Evolutionary conservation across 345 rosid species (phyloP), one percentile per base, ranked within the genome.

Genomic region (Linum lewisii): DNA sequence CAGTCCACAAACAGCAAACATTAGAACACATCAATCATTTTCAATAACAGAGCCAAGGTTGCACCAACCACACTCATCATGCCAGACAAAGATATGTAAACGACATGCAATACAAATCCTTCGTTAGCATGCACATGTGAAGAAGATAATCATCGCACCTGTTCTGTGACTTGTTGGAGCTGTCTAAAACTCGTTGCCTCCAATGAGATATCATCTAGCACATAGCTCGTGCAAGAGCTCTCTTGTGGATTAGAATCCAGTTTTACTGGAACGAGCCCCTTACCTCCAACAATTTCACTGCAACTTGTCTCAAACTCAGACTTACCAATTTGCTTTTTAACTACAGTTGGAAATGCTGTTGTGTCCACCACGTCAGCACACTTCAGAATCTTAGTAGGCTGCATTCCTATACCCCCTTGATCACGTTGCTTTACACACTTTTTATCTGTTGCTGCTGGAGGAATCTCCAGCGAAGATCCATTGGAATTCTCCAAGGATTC

Each of bases 181-280:
- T 90, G 97, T 54, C 76, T 75, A 72, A 87, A 87, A 76, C 97
- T 90, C 56, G 82, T 81, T 61, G 84, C 90, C 63, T 90, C 87
- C 53, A 80, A 69, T 25, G 97, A 87, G 75, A 79, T 72, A 71
- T 77, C 95, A 79, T 81, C 80, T 72, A 79, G 66, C 38, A 73
- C 68, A 71, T 92, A 79, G 66, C 88, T 81, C 77, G 68, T 63
- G 66, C 75, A 76, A 63, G 88, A 83, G 76, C 78, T 80, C 58
- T 80, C 90, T 58, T 73, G 88, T 51, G 20, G 75, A 63, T 73
- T 74, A 64, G 74, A 72, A 62, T 77, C 84, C 32, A 79, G 22
- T 65, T 80, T 81, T 57, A 68, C 75, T 24, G 71, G 78, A 56
- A 72, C 60, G 51, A 66, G 66, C 37, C 51, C 54, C 60, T 72